A percentile compares a stretch with the other conserved stretches of the same genome.
Conservation (phyloP, 2,329 filamentous ascomycete genomes). For the Pseudocercospora ulei region DNA sequence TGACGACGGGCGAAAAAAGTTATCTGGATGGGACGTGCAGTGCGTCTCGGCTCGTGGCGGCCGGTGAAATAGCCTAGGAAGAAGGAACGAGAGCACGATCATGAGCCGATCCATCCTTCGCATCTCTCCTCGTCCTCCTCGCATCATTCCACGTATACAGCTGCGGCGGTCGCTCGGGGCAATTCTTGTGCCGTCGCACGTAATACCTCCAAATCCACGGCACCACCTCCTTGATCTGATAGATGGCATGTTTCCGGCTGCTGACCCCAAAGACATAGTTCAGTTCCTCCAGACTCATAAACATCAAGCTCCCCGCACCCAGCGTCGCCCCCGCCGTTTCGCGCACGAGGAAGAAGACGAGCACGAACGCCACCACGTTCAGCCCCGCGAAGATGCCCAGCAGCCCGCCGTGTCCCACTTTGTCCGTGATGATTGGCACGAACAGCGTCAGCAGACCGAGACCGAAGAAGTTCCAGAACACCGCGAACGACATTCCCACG, state of each 20-base stretch:
- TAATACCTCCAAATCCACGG: slow-evolving; percentile 16
- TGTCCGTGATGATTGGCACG: slow-evolving; percentile 25
- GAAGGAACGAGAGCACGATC: no score
- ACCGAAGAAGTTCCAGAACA: slow-evolving; percentile 37
- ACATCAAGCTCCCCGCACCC: slow-evolving; percentile 21
- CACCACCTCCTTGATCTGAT: slow-evolving; percentile 12
- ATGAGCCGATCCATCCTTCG: slow-evolving; percentile 1
- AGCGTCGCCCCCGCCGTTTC: slow-evolving; percentile 28
- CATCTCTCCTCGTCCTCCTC: background rate
- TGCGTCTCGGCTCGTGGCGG: no score
- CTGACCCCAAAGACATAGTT: slow-evolving; percentile 30
- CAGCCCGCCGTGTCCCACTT: slow-evolving; percentile 22
- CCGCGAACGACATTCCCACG: slow-evolving; percentile 60
- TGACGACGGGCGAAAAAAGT: no score
- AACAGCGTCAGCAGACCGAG: slow-evolving; percentile 29
- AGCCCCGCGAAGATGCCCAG: slow-evolving; percentile 30
- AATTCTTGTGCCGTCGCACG: background rate
- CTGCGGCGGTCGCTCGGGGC: slow-evolving; percentile 1
- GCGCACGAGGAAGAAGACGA: slow-evolving; percentile 32
- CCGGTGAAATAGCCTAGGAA: no score
- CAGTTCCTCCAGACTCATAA: slow-evolving; percentile 29
- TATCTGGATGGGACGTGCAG: background rate
- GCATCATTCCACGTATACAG: slow-evolving; percentile 10
- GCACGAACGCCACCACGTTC: slow-evolving; percentile 28
- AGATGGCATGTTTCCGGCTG: slow-evolving; percentile 11